Base-by-base conservation (phyloP, 2,329 filamentous ascomycete species). In the Pyrenochaeta sp. region DNA sequence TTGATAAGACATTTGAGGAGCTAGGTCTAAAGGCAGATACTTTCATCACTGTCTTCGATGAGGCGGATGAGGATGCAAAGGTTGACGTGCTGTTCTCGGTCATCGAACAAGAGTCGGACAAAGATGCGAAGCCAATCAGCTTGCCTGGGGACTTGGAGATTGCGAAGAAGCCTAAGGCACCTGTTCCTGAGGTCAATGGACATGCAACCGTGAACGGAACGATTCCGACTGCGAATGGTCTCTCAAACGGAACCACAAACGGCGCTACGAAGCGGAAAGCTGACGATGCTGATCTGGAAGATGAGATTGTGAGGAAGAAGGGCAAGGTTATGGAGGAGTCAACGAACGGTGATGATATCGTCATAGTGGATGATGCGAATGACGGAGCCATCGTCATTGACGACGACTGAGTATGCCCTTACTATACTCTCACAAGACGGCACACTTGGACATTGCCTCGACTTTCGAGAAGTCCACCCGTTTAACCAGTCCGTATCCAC, bases 21-120 rank as follows among this genome's bases (percentile, higher is more conserved):
- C 83, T 97, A 8, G 91, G 90, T 10, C 86, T 97, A 67, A 85
- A 85, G 56, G 82, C 85, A 25, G 91, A 91, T 63, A 89, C 85
- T 51, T 94, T 96, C 74, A 78, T 98, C 62, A 96, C 91, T 0
- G 81, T 98, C 51, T 88, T 90, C n/a, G 95, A 91, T 63, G 86
- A 96, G 55, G 90, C 92, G 46, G 90, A 93, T 52, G 90, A 92
- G 42, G 84, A 90, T 47, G 85, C 90, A 0, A 89, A 91, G 59
- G 90, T 97, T 54, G 94, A 97, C 63, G 84, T 98, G 2, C 85
- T 94, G 50, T 81, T 97, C 13, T 85, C 87, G 62, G 83, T 92
- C 52, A 84, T 88, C 66, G 84, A 88, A 74, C 81, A 84, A 86
- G 61, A 62, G 19, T 54, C 69, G 22, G 64, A 67, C 28, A 54